Evolutionary conservation across 495 filamentous ascomycete species (phyloP).

Genomic region (Penicillium alfredii): DNA sequence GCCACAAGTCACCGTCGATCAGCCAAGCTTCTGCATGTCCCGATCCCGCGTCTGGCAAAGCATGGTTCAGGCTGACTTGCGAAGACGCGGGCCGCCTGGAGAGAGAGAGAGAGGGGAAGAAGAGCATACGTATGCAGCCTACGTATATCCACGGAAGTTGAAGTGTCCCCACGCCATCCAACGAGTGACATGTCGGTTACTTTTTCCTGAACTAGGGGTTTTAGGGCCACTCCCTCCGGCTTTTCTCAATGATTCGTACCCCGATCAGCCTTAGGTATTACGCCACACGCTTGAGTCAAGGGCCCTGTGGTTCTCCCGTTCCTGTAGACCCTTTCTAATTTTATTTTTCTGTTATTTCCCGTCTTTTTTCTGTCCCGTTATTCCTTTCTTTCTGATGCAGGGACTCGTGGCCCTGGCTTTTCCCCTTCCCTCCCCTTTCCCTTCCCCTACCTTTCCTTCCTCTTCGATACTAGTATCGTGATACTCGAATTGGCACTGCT

Average conservation of each 20-base stretch:
- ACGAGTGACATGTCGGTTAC: background rate
- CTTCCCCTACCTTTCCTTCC: too few species aligned
- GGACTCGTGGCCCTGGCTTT: slow-evolving; percentile 22
- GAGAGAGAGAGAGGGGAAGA: too few species aligned
- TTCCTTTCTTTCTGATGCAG: slow-evolving; percentile 10
- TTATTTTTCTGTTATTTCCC: background rate
- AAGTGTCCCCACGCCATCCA: slow-evolving; percentile 12
- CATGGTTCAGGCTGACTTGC: too few species aligned
- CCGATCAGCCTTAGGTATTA: slow-evolving; percentile 11
- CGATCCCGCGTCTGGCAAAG: background rate
- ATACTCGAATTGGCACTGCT: slow-evolving; percentile 2
- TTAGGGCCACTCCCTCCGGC: too few species aligned
- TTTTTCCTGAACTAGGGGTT: background rate
- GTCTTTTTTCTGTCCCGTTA: background rate
- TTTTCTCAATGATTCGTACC: slow-evolving; percentile 19
- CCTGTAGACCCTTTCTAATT: background rate
- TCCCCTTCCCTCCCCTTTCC: too few species aligned
- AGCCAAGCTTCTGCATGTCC: background rate
- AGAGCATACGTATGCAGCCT: slow-evolving; percentile 26
- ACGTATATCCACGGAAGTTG: slow-evolving; percentile 19
- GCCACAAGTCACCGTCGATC: background rate
- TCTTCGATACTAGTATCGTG: slow-evolving; percentile 1
- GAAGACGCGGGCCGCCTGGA: slow-evolving; percentile 6
- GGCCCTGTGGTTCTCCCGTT: slow-evolving; percentile 7
- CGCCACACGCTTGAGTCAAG: slow-evolving; percentile 22